A percentile compares a stretch with the other conserved stretches of the same genome.
These are phyloP conservation scores for Acanthamoeba lenticulata DNA, from an alignment of 208 protist genomes.

Conservation along the genomic window DNA sequence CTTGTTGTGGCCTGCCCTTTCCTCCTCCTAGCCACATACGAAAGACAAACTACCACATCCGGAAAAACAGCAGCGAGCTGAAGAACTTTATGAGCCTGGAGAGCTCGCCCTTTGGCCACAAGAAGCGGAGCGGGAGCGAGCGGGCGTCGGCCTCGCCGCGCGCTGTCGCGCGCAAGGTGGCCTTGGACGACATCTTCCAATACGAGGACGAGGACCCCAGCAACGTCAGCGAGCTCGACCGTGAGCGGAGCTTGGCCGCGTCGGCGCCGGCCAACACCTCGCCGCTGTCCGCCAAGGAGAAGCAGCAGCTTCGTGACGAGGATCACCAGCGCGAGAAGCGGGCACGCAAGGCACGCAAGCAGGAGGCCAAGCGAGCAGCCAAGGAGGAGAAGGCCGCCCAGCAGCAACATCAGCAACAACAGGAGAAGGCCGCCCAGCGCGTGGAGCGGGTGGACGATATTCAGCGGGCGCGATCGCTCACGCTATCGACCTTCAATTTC, in stretches of 20 bases:
- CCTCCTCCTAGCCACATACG: background rate
- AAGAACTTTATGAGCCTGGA: background rate
- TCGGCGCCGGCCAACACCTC: background rate
- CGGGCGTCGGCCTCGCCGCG: background rate
- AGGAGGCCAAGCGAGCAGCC: background rate
- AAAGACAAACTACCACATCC: slow-evolving; percentile 38
- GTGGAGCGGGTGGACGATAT: slow-evolving; percentile 32
- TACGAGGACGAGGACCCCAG: background rate
- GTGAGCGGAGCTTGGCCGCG: background rate
- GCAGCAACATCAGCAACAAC: background rate
- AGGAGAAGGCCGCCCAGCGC: too few species aligned
- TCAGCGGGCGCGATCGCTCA: background rate
- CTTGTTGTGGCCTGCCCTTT: background rate
- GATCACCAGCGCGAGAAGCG: background rate
- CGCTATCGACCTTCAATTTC: slow-evolving; percentile 48
- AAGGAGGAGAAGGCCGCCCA: background rate
- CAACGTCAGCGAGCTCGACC: background rate
- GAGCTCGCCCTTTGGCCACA: slow-evolving; percentile 22
- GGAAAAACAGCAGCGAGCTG: slow-evolving; percentile 41
- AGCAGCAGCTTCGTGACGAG: background rate
- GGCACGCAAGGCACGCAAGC: background rate
- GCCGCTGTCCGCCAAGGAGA: background rate
- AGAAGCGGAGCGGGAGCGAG: background rate
- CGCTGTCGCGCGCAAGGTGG: background rate
- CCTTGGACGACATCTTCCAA: background rate